Evolutionary conservation across 352 stramenopile genomes (phyloP), one percentile per base, ranked within the genome.

Genomic region (Pythium aristosporum): DNA sequence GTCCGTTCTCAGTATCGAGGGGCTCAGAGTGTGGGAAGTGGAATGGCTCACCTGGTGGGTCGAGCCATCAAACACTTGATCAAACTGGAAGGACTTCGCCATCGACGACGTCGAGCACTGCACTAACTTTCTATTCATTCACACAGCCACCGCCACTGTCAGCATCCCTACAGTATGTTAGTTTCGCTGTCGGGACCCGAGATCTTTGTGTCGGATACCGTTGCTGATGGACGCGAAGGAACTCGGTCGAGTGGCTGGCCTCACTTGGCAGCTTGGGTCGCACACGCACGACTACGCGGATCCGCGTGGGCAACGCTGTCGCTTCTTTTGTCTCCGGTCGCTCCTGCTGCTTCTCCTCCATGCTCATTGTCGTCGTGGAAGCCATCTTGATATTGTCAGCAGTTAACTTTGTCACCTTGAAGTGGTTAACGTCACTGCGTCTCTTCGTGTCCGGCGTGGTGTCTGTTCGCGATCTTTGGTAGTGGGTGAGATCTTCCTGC

Each of bases 241-340:
- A 66, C n/a, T 55, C 57, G 12, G 65, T 72, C 21, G 61, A 46
- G 43, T 87, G 75, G 6, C 49, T 69, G 13, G 68, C 64, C 59
- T 87, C 78, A 11, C 67, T 74, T 18, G 72, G 44, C 3, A 87
- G 39, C 42, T 72, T 69, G 12, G 75, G 74, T 12, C 75, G 74
- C 46, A 87, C 74, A 5, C 78, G 73, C 21, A 87, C 78, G 28
- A 80, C 74, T 23, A 87, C 78, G 23, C 75, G 78, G 51, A 87
- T 87, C 39, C 71, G 57, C 28, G 67, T 65, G 37, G 67, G 57
- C 37, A 70, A 32, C 16, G 16, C 39, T 39, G 41, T 41, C 5
- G 2, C n/a, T 1, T 32, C 13, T 39, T 50, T 18, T 1, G 52
- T 25, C 5, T 67, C 37, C 51, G 44, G 51, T 61, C 71, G 21